Base-by-base conservation (phyloP, 1,284 basidiomycete genomes). In the Termitomyces sp. region DNA sequence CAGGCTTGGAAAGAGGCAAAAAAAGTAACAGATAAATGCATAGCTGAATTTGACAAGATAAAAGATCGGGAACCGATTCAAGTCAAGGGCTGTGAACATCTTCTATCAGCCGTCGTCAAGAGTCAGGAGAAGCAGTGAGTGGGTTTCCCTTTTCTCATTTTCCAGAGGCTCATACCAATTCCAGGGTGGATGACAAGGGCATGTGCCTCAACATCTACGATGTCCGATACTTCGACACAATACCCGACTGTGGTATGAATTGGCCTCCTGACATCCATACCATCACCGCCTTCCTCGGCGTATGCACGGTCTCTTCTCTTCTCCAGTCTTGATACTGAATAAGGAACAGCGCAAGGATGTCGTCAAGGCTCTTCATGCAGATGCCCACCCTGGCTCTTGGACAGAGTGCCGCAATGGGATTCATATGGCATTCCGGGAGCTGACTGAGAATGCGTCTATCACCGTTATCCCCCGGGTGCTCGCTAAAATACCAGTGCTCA, bases 181-280 rank as follows among this genome's bases (percentile, higher is more conserved):
- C 9, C 62, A 94, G 91, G 44, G 77, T 88, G 21, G 78, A 94
- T 52, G 89, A 87, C 5, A 71, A 80, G 58, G 70, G 78, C 38
- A 88, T 84, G 70, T 99, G 96, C 70, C 77, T 95, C 64, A 99
- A 99, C 69, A 85, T 98, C 44, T 99, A 99, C 65, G 97, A 99
- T 66, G 83, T 98, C 19, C 87, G 97, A 33, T 73, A 92, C 28
- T 84, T 88, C 53, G 97, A 99, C 68, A 80, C 79, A 12, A 76
- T 70, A 45, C 95, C 95, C n/a, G 87, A 84, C 2, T 99, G 96
- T 70, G 96, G 96, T 1, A 92, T 98, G 92, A 96, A 96, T 70
- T 99, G 96, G 96, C 96, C 96, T 3, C 86, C 88, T n/a, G 92
- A 94, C 61, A 81, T 99, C 24, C 69, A 77, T 8, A 83, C 88